Conservation (phyloP, 176 grass and related monocot species). For the Typha latifolia region DNA sequence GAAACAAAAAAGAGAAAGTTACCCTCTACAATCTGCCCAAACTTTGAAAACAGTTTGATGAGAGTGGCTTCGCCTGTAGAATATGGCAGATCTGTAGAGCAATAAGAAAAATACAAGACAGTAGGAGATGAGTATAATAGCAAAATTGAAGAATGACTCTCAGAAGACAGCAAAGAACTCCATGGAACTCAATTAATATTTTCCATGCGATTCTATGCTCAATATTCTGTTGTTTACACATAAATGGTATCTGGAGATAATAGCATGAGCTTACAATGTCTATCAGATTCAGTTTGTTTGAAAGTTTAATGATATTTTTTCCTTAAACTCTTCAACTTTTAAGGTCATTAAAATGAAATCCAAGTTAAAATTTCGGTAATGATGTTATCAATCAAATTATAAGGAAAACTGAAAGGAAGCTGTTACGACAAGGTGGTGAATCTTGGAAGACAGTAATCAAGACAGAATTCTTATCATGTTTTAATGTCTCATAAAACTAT, state of each 20-base stretch:
- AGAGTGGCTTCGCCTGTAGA: slow-evolving; percentile 21
- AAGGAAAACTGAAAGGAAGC: not conserved
- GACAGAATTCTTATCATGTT: not conserved
- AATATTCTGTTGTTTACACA: not conserved
- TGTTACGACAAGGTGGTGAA: not conserved
- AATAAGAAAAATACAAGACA: not conserved
- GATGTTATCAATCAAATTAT: slow-evolving; percentile 1
- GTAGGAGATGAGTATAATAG: not conserved
- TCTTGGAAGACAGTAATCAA: not conserved
- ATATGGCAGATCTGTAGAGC: slow-evolving; percentile 13
- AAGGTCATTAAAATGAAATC: not conserved
- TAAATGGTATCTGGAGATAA: not conserved
- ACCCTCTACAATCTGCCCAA: slow-evolving; percentile 17
- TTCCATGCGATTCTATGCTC: not conserved
- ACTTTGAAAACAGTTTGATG: slow-evolving; percentile 22
- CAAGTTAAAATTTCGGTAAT: not conserved
- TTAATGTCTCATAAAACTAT: too few species aligned
- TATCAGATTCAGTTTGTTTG: not conserved
- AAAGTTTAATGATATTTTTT: not conserved
- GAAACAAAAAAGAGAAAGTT: not conserved
- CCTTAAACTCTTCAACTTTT: not conserved
- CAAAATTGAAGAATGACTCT: not conserved
- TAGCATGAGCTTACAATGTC: not conserved
- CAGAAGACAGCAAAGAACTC: too few species aligned
- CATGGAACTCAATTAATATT: not conserved